Conservation (phyloP, 1,139 yeast species). For the Eremothecium gossypii region DNA sequence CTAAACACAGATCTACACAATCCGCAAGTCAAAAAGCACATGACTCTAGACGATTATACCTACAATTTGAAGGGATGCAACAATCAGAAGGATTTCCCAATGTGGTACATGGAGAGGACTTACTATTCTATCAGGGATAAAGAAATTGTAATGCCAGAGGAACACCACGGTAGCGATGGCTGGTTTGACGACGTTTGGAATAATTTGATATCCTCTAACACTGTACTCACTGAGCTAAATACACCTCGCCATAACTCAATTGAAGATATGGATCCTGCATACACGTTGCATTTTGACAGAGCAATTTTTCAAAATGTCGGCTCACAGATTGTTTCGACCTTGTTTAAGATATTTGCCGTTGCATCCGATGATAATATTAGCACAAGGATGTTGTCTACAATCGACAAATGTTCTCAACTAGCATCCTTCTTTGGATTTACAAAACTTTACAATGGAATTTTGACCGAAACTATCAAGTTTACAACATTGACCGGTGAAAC, state of each 20-base stretch:
- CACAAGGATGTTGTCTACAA: constrained; percentile 74
- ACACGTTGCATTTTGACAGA: constrained; percentile 48
- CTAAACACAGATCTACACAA: constrained; percentile 71
- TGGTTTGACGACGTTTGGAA: constrained; percentile 96
- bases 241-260: constrained; percentile 16
- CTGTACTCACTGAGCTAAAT: constrained; percentile 28
- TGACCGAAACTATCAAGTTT: constrained; percentile 52
- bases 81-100: constrained; percentile 67
- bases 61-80: constrained; percentile 74
- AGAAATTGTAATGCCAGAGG: constrained; percentile 97
- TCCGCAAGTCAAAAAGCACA: constrained; percentile 73
- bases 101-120: constrained; percentile 74
- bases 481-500: constrained; percentile 39
- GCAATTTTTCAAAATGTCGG: constrained; percentile 58
- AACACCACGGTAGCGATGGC: constrained; percentile 74
- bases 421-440: constrained; percentile 55
- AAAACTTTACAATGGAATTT: constrained; percentile 54
- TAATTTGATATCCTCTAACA: constrained; percentile 53
- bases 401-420: constrained; percentile 75
- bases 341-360: constrained; percentile 69
- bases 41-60: constrained; percentile 78
- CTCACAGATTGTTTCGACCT: constrained; percentile 54
- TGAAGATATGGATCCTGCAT: constrained; percentile 24
- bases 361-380: constrained; percentile 88
- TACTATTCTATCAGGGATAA: constrained; percentile 71